These are phyloP conservation scores for Solanum phureja DNA, from an alignment of 257 asterid genomes.

Conservation along the genomic window DNA sequence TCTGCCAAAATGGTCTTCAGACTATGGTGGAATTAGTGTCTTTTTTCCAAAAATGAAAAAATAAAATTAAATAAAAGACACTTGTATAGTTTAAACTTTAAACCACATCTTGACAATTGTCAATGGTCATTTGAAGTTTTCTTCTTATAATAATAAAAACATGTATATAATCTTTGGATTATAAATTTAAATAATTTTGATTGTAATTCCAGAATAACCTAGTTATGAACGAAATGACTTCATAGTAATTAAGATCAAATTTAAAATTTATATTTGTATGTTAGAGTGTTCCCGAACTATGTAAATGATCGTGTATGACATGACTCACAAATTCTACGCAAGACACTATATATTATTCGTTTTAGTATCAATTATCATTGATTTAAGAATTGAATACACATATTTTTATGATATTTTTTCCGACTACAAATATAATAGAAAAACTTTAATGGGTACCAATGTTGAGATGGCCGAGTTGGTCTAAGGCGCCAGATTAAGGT, in stretches of 20 bases:
- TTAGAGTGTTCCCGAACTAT: background rate
- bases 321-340: background rate
- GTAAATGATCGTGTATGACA: background rate
- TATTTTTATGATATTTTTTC: background rate
- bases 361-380: background rate
- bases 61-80: background rate
- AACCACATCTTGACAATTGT: background rate
- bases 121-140: background rate
- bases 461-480: conserved; percentile 99
- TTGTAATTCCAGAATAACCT: no score
- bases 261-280: background rate
- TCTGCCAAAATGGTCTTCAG: background rate
- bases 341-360: background rate
- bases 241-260: background rate
- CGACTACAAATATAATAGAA: background rate
- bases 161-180: background rate
- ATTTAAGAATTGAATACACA: background rate
- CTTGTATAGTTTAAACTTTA: background rate
- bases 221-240: background rate
- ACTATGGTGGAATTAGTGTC: background rate
- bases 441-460: rapidly evolving
- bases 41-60: background rate
- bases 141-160: background rate
- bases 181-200: background rate
- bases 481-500: conserved; percentile 99